Conservation (phyloP, 768 basidiomycete species). For the Ramaria sp. region DNA sequence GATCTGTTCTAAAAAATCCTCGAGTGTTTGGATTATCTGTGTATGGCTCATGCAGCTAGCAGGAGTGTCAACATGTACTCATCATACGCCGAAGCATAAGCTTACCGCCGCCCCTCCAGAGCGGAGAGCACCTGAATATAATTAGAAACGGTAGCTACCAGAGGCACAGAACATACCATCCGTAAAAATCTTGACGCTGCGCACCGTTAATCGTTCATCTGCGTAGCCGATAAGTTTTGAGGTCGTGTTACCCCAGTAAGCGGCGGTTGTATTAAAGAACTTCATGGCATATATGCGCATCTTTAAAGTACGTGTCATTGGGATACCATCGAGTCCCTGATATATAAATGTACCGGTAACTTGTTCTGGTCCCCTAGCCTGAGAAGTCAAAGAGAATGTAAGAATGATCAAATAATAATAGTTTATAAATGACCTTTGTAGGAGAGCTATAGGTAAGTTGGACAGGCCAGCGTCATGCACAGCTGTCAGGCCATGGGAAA, state of each 20-base stretch:
- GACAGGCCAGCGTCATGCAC: constrained; percentile 72
- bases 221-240: constrained; percentile 16
- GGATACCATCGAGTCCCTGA: background rate
- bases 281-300: constrained; percentile 28
- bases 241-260: constrained; percentile 65
- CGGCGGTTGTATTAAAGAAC: constrained; percentile 38
- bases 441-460: constrained; percentile 47
- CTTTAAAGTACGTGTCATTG: background rate
- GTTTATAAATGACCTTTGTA: constrained; percentile 39
- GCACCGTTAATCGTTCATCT: constrained; percentile 53
- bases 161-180: constrained; percentile 33
- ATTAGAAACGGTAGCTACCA: background rate
- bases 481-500: constrained; percentile 72
- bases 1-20: constrained; percentile 8
- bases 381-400: constrained; percentile 4
- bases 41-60: constrained; percentile 8
- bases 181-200: constrained; percentile 62
- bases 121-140: constrained; percentile 54
- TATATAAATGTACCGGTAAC: constrained; percentile 33
- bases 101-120: constrained; percentile 75
- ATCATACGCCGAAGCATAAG: background rate
- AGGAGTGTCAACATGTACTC: background rate
- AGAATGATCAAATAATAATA: background rate
- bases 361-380: constrained; percentile 61
- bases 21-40: constrained; percentile 10